Conservation (phyloP, 2,329 filamentous ascomycete genomes). For the Fusarium devonianum region DNA sequence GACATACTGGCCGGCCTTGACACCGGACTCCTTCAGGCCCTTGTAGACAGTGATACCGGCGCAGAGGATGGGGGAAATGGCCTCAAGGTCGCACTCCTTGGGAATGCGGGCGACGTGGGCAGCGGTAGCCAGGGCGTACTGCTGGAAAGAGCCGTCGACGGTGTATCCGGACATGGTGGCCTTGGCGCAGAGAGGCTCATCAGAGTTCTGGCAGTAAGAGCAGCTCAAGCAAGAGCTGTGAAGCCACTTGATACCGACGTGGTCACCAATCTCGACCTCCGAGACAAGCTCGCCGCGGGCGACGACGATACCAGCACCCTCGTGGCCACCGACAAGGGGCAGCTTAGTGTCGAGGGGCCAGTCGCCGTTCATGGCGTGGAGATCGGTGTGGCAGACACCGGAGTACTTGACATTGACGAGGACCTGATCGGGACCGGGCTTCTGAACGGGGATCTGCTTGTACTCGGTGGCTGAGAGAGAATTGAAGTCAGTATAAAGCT, state of each 20-base stretch:
- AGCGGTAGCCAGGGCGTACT: slow-evolving; percentile 89
- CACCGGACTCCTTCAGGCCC: slow-evolving; percentile 84
- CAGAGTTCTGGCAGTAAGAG: slow-evolving; percentile 79
- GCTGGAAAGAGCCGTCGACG: slow-evolving; percentile 91
- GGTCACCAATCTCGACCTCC: slow-evolving; percentile 81
- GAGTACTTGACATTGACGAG: slow-evolving; percentile 91
- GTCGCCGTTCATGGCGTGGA: slow-evolving; percentile 82
- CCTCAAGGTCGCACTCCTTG: slow-evolving; percentile 77
- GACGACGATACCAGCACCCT: slow-evolving; percentile 84
- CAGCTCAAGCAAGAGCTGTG: slow-evolving; percentile 87
- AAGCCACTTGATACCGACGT: slow-evolving; percentile 92
- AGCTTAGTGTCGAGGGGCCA: slow-evolving; percentile 87
- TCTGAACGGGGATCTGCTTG: slow-evolving; percentile 82
- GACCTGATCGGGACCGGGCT: slow-evolving; percentile 87
- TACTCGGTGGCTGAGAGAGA: slow-evolving; percentile 64
- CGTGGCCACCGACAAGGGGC: slow-evolving; percentile 83
- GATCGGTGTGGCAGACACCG: slow-evolving; percentile 90
- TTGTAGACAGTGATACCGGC: slow-evolving; percentile 91
- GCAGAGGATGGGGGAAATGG: slow-evolving; percentile 81
- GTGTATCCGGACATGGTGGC: slow-evolving; percentile 87
- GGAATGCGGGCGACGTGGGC: slow-evolving; percentile 84
- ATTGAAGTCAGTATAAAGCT: slow-evolving; percentile 24
- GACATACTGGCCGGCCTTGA: slow-evolving; percentile 75
- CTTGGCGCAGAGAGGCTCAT: slow-evolving; percentile 83
- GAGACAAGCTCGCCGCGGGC: slow-evolving; percentile 77